A percentile compares a stretch with the other conserved stretches of the same genome.
Conservation (phyloP, 345 rosid species). For the Pugionium dolabratum region DNA sequence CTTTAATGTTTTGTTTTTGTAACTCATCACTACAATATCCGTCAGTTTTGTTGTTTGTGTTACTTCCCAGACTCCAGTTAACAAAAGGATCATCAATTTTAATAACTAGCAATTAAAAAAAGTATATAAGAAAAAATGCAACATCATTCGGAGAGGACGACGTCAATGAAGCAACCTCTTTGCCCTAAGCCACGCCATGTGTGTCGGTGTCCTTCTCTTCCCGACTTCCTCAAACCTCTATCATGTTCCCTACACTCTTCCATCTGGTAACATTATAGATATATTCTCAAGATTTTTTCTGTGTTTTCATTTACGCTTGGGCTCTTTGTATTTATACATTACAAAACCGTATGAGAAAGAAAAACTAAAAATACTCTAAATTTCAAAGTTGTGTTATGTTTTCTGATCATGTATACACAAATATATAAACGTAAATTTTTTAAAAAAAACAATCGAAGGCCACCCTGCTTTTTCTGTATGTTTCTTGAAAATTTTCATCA, state of each 20-base stretch:
- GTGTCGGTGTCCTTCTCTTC: slow-evolving; percentile 46
- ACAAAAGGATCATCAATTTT: not conserved
- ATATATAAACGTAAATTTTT: not conserved
- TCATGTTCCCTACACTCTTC: slow-evolving; percentile 54
- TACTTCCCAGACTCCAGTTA: slow-evolving; percentile 12
- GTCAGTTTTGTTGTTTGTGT: not conserved
- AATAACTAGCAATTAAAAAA: not conserved
- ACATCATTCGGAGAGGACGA: slow-evolving; percentile 36
- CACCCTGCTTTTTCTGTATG: not conserved
- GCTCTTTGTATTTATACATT: not conserved
- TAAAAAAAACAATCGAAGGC: not conserved
- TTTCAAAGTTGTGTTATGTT: not conserved
- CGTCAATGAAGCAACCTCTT: slow-evolving; percentile 46
- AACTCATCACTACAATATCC: slow-evolving; percentile 35
- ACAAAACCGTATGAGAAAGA: not conserved
- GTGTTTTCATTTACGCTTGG: not conserved
- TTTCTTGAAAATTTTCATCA: not conserved
- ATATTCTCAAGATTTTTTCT: not conserved
- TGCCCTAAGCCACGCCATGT: slow-evolving; percentile 79
- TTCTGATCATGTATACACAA: not conserved
- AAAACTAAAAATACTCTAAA: not conserved
- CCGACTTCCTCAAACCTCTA: slow-evolving; percentile 63
- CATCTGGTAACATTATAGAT: slow-evolving; percentile 15
- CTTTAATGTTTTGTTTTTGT: slow-evolving; percentile 7
- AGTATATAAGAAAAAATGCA: slow-evolving; percentile 43